phyloP scores from a whole-genome alignment of 2,329 filamentous ascomycete species.

The Aspergillus tamarii region DNA sequence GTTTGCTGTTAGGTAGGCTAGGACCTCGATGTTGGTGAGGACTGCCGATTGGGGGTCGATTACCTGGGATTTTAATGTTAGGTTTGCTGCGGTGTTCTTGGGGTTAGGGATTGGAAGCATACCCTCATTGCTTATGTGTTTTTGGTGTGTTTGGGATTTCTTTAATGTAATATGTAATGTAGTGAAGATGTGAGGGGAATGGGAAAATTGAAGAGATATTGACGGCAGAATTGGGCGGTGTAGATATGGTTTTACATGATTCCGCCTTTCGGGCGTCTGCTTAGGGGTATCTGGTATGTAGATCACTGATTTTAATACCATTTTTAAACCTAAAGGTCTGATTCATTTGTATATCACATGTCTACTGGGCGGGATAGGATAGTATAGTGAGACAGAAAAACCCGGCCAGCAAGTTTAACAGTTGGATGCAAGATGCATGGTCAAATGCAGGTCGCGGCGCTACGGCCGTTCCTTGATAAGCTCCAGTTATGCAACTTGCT shows the following conservation, averaged over 20 bases:
- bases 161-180: background rate
- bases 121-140: background rate
- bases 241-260: background rate
- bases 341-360: background rate
- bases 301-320: background rate
- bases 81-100: background rate
- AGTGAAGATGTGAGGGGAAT: conserved; percentile 7
- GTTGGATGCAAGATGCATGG: background rate
- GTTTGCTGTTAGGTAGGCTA: conserved; percentile 44
- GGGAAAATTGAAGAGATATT: conserved; percentile 6
- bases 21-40: conserved; percentile 49
- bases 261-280: background rate
- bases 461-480: background rate
- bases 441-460: background rate
- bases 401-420: background rate
- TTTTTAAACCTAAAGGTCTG: background rate
- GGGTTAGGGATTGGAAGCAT: background rate
- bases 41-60: conserved; percentile 50
- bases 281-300: background rate
- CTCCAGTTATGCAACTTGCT: background rate
- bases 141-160: background rate
- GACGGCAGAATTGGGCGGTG: conserved; percentile 17
- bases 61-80: conserved; percentile 31
- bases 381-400: background rate
- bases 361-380: background rate